Evolutionary conservation across 495 filamentous ascomycete species (phyloP).

Genomic region (Aspergillus taichungensis): DNA sequence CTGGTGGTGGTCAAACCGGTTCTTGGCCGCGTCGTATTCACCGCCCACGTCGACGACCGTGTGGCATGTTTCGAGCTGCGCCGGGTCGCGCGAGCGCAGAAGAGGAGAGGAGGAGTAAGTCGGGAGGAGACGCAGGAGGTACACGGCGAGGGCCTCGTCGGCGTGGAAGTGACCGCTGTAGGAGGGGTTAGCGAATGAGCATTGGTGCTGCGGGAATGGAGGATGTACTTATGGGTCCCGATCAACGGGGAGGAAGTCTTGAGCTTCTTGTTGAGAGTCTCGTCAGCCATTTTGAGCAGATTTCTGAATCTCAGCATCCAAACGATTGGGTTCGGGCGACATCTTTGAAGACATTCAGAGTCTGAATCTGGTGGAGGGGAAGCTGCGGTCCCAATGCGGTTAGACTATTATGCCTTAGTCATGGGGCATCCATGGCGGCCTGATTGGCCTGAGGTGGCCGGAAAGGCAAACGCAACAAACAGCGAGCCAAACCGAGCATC

Average conservation of each 20-base stretch:
- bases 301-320: slow-evolving; percentile 24
- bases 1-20: slow-evolving; percentile 97
- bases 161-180: slow-evolving; percentile 90
- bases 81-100: slow-evolving; percentile 77
- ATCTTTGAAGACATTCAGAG: too few species aligned
- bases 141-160: slow-evolving; percentile 95
- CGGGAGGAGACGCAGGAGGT: slow-evolving; percentile 86
- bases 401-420: too few species aligned
- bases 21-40: slow-evolving; percentile 64
- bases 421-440: too few species aligned
- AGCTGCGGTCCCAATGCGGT: too few species aligned
- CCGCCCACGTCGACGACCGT: slow-evolving; percentile 94
- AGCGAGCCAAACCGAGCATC: too few species aligned
- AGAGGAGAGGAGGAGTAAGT: slow-evolving; percentile 67
- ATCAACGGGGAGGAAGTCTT: slow-evolving; percentile 59
- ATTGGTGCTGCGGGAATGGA: slow-evolving; percentile 7
- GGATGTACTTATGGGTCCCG: slow-evolving; percentile 70
- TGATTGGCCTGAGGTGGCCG: too few species aligned
- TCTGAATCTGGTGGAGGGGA: too few species aligned
- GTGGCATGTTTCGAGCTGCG: slow-evolving; percentile 70
- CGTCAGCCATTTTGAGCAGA: slow-evolving; percentile 49
- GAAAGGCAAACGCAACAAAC: too few species aligned
- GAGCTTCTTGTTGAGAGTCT: slow-evolving; percentile 61
- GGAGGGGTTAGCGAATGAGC: slow-evolving; percentile 8
- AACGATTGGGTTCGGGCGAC: background rate